Conservation (phyloP, 306 rosid species). For the Dryas alaskensis region DNA sequence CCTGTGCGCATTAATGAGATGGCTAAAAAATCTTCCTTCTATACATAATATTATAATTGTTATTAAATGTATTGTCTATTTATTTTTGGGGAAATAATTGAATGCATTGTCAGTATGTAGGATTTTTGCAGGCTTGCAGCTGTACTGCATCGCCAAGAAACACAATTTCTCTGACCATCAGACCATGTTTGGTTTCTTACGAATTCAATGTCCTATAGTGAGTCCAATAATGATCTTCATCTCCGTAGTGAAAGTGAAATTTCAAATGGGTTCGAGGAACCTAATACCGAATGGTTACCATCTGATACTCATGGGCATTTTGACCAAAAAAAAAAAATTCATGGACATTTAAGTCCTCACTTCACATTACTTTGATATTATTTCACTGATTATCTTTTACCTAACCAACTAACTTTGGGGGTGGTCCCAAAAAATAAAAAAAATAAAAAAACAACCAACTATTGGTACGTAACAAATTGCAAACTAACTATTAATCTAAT, state of each 20-base stretch:
- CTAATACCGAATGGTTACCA: too few species aligned
- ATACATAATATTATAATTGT: too few species aligned
- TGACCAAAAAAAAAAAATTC: too few species aligned
- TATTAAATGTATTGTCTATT: not conserved
- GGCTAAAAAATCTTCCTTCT: not conserved
- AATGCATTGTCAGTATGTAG: slow-evolving; percentile 25
- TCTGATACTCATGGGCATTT: not conserved
- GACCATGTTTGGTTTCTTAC: slow-evolving; percentile 27
- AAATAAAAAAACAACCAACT: too few species aligned
- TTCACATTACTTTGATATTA: too few species aligned
- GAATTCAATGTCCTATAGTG: slow-evolving; percentile 5
- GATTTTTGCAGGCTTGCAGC: not conserved
- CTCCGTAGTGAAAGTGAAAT: not conserved
- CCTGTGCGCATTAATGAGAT: too few species aligned
- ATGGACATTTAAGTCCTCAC: too few species aligned
- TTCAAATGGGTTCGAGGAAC: not conserved
- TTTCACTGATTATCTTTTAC: too few species aligned
- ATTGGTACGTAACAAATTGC: too few species aligned
- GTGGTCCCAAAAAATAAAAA: too few species aligned
- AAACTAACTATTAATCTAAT: too few species aligned
- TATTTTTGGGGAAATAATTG: slow-evolving; percentile 4
- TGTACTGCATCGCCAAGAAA: slow-evolving; percentile 14
- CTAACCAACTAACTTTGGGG: too few species aligned
- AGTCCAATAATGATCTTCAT: not conserved
- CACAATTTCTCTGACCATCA: slow-evolving; percentile 30